A percentile compares a stretch with the other conserved stretches of the same genome.
Evolutionary conservation across 176 grass and related monocot genomes (phyloP).

Genomic region (Cenchrus americanus): DNA sequence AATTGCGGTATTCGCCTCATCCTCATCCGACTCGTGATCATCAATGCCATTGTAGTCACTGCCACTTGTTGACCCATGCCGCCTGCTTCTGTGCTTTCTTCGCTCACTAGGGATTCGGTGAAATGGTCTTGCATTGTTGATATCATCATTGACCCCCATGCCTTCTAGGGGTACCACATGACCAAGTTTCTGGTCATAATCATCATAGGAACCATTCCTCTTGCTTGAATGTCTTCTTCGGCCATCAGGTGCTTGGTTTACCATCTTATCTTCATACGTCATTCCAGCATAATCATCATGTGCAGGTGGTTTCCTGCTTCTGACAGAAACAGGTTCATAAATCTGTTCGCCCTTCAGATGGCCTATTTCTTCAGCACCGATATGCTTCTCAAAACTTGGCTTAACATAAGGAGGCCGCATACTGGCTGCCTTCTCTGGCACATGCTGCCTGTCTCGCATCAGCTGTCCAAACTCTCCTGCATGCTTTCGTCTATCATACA

Average conservation of each 20-base stretch:
- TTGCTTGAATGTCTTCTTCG: slow-evolving; percentile 57
- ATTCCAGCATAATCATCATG: slow-evolving; percentile 25
- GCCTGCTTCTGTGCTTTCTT: slow-evolving; percentile 50
- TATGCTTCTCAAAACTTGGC: slow-evolving; percentile 37
- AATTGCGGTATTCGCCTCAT: slow-evolving; percentile 56
- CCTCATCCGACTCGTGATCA: slow-evolving; percentile 43
- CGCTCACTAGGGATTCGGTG: slow-evolving; percentile 40
- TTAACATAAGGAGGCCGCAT: slow-evolving; percentile 84
- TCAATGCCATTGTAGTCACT: slow-evolving; percentile 35
- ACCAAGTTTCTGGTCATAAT: slow-evolving; percentile 22
- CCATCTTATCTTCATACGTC: slow-evolving; percentile 43
- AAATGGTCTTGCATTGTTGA: slow-evolving; percentile 43
- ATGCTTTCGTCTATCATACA: slow-evolving; percentile 27
- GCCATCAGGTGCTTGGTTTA: slow-evolving; percentile 33
- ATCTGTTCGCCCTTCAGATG: slow-evolving; percentile 22
- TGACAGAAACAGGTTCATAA: slow-evolving; percentile 60
- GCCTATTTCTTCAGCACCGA: slow-evolving; percentile 17
- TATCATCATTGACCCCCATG: slow-evolving; percentile 31
- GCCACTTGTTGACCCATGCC: slow-evolving; percentile 36
- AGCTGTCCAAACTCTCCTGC: slow-evolving; percentile 33
- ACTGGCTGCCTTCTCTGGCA: slow-evolving; percentile 47
- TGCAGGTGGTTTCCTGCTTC: slow-evolving; percentile 56
- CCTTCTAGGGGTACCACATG: slow-evolving; percentile 12
- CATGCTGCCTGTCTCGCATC: slow-evolving; percentile 44
- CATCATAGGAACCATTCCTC: slow-evolving; percentile 44